Conservation (phyloP, 805 yeast species). For the Suhomyces vadensis region DNA sequence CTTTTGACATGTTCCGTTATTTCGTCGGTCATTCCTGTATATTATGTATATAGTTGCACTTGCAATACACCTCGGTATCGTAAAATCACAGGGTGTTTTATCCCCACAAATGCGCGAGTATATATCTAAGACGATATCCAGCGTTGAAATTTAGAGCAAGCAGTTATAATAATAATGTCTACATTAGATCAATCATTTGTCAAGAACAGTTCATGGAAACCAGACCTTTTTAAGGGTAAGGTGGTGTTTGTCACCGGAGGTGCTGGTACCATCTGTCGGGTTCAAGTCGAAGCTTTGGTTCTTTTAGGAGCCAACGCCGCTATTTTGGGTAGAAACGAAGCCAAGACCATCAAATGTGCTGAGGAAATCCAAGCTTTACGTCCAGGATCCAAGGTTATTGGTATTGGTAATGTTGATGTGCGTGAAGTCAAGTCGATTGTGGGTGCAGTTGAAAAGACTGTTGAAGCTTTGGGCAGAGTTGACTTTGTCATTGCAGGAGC, state of each 20-base stretch:
- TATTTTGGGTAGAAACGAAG: constrained; percentile 74
- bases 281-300: constrained; percentile 83
- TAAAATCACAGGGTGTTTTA: neutral
- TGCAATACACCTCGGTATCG: constrained; percentile 2
- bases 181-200: constrained; percentile 37
- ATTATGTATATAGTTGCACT: neutral
- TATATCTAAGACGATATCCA: neutral
- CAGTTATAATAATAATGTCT: constrained; percentile 19
- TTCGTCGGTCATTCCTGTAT: neutral
- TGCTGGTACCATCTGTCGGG: constrained; percentile 93
- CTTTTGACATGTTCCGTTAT: no score
- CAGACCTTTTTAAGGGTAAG: constrained; percentile 74
- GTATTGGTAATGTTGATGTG: constrained; percentile 76
- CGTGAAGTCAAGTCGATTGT: constrained; percentile 62
- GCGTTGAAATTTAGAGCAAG: neutral
- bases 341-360: constrained; percentile 68
- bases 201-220: constrained; percentile 43
- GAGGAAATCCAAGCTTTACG: constrained; percentile 59
- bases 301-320: constrained; percentile 85
- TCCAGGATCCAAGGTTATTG: constrained; percentile 65
- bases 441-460: constrained; percentile 65
- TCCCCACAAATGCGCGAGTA: neutral
- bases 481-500: constrained; percentile 94
- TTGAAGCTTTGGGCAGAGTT: constrained; percentile 68
- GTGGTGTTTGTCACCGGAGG: constrained; percentile 95